These are phyloP conservation scores for Coemansia sp. DNA, from an alignment of 371 early-diverging fungal genomes.

Conservation along the genomic window DNA sequence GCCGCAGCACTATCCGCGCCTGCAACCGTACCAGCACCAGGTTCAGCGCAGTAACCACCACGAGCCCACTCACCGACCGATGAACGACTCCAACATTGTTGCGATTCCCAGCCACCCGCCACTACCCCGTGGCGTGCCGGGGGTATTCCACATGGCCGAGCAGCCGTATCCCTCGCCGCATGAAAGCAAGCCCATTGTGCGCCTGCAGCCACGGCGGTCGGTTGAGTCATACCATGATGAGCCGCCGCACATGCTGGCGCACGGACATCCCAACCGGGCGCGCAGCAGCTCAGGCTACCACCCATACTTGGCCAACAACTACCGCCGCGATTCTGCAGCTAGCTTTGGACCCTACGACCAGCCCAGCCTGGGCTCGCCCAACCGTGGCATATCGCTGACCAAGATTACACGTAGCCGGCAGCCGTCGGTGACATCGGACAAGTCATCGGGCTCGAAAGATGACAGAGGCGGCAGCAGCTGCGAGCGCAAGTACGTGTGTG, in stretches of 20 bases:
- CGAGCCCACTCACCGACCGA: neutral
- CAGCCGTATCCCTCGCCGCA: slow-evolving; percentile 17
- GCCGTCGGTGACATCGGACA: slow-evolving; percentile 20
- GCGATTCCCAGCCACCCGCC: slow-evolving; percentile 48
- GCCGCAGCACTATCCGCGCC: neutral
- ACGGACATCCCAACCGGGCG: neutral
- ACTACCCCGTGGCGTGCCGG: slow-evolving; percentile 40
- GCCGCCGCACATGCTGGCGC: neutral
- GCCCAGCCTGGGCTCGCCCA: neutral
- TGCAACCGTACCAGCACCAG: neutral
- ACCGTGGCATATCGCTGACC: neutral
- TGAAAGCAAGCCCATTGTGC: slow-evolving; percentile 10
- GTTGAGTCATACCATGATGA: neutral
- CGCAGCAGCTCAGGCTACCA: slow-evolving; percentile 4
- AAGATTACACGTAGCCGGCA: slow-evolving; percentile 8
- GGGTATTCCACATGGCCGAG: slow-evolving; percentile 40
- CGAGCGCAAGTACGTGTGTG: slow-evolving; percentile 48
- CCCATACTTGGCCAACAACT: neutral
- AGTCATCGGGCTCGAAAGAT: slow-evolving; percentile 15
- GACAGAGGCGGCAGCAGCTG: slow-evolving; percentile 18
- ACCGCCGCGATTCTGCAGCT: slow-evolving; percentile 8
- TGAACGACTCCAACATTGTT: slow-evolving; percentile 45
- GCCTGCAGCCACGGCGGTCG: slow-evolving; percentile 6
- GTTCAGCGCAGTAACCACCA: neutral
- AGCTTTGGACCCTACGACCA: slow-evolving; percentile 4